Evolutionary conservation across 352 stramenopile species (phyloP).

Genomic region (Lagenidium giganteum): DNA sequence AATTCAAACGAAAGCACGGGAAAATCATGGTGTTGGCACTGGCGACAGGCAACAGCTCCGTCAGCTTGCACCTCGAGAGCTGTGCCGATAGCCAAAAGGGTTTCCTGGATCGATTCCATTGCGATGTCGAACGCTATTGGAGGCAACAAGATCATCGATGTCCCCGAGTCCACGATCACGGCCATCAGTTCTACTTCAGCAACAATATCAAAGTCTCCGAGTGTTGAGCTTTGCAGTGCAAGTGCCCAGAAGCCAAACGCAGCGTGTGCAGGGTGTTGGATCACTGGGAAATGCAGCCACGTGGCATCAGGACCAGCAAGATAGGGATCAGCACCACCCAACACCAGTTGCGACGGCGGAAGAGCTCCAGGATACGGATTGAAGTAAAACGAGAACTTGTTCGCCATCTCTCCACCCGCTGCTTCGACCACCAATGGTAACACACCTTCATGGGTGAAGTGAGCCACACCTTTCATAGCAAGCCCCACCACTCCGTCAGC

Average conservation of each 20-base stretch:
- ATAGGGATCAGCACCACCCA: conserved; percentile 22
- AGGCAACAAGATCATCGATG: conserved; percentile 28
- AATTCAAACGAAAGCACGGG: conserved; percentile 23
- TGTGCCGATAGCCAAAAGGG: conserved; percentile 8
- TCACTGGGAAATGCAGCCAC: conserved; percentile 23
- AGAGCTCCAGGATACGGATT: conserved; percentile 17
- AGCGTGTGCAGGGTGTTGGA: conserved; percentile 5
- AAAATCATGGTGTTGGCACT: conserved; percentile 26
- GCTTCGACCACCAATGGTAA: conserved; percentile 14
- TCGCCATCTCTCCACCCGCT: conserved; percentile 21
- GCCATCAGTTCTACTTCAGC: too few species aligned
- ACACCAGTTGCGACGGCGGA: conserved; percentile 27
- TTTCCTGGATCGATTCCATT: conserved; percentile 14
- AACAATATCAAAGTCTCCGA: too few species aligned
- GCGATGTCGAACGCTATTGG: conserved; percentile 4
- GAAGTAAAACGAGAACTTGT: conserved; percentile 35
- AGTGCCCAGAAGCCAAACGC: conserved; percentile 25
- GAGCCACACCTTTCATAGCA: conserved; percentile 19
- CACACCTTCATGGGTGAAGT: conserved; percentile 3
- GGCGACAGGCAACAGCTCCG: conserved; percentile 15
- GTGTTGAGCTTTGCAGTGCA: conserved; percentile 14
- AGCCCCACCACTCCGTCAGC: conserved; percentile 33
- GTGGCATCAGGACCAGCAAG: conserved; percentile 15
- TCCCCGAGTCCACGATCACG: conserved; percentile 36
- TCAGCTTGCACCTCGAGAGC: too few species aligned